Conservation (phyloP, 2,329 filamentous ascomycete species). For the Chlorencoelia australis region DNA sequence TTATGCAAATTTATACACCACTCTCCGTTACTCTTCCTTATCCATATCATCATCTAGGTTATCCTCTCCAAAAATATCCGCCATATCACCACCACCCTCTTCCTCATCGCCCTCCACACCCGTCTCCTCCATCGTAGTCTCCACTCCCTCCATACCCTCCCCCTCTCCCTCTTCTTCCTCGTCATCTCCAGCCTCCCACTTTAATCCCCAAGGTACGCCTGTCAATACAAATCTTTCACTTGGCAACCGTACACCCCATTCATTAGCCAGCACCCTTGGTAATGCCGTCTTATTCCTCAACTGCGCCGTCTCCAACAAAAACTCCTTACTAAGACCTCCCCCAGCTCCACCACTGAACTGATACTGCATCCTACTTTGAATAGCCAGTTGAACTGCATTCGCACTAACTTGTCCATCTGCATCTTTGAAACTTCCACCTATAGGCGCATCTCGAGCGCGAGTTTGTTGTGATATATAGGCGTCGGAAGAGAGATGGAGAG, state of each 20-base stretch:
- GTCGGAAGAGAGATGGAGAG: constrained; percentile 57
- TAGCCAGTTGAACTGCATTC: constrained; percentile 62
- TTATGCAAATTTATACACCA: constrained; percentile 2
- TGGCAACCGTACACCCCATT: constrained; percentile 58
- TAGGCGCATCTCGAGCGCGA: constrained; percentile 25
- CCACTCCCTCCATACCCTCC: constrained; percentile 30
- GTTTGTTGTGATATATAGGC: constrained; percentile 44
- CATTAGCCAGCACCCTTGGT: constrained; percentile 50
- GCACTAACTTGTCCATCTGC: constrained; percentile 41
- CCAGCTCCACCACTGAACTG: constrained; percentile 50
- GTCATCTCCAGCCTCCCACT: constrained; percentile 46
- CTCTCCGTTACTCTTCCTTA: constrained; percentile 29
- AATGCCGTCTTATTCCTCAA: constrained; percentile 59
- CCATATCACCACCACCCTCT: constrained; percentile 27
- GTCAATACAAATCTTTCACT: constrained; percentile 60
- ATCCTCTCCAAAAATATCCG: constrained; percentile 31
- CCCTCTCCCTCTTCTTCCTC: constrained; percentile 35
- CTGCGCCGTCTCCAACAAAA: constrained; percentile 62
- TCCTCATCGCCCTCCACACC: constrained; percentile 26
- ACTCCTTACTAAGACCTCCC: constrained; percentile 58
- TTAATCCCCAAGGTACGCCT: constrained; percentile 54
- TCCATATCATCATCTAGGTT: constrained; percentile 33
- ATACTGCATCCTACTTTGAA: constrained; percentile 56
- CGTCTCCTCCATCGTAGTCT: constrained; percentile 28
- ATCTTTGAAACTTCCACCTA: constrained; percentile 23